A percentile compares a stretch with the other conserved stretches of the same genome.
These are phyloP conservation scores for Arthrobotrys pseudoclavata DNA, from an alignment of 2,329 filamentous ascomycete species.

Conservation along the genomic window DNA sequence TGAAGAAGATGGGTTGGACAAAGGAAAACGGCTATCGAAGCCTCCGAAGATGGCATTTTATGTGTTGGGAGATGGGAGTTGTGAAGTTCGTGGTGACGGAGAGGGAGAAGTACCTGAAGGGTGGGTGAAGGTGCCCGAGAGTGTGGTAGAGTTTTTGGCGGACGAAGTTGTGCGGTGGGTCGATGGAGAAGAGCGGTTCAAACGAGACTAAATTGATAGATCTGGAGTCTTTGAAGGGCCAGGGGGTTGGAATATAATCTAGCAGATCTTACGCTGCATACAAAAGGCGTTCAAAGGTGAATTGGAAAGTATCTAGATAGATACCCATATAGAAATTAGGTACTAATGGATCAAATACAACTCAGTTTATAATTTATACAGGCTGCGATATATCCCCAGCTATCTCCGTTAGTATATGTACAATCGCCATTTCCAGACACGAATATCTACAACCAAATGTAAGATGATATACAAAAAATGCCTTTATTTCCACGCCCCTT, in stretches of 20 bases:
- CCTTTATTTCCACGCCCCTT: conserved; percentile 40
- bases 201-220: background rate
- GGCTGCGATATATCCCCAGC: conserved; percentile 9
- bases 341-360: no score
- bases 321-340: no score
- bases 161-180: conserved; percentile 33
- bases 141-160: conserved; percentile 28
- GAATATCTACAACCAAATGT: conserved; percentile 13
- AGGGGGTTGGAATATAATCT: no score
- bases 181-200: background rate
- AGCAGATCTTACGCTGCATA: no score
- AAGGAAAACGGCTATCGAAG: background rate
- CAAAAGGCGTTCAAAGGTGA: background rate
- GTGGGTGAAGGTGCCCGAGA: conserved; percentile 35
- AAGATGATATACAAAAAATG: conserved; percentile 17
- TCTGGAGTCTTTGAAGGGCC: no score
- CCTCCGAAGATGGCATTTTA: conserved; percentile 15
- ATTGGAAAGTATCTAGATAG: background rate
- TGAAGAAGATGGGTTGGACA: background rate
- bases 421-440: background rate
- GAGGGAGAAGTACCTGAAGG: background rate
- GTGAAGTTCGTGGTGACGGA: conserved; percentile 22
- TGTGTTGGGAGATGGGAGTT: conserved; percentile 25
- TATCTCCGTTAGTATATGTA: conserved; percentile 6
- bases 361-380: conserved; percentile 1